Evolutionary conservation across 2,329 filamentous ascomycete genomes (phyloP).

Genomic region (Metarhizium rileyi): DNA sequence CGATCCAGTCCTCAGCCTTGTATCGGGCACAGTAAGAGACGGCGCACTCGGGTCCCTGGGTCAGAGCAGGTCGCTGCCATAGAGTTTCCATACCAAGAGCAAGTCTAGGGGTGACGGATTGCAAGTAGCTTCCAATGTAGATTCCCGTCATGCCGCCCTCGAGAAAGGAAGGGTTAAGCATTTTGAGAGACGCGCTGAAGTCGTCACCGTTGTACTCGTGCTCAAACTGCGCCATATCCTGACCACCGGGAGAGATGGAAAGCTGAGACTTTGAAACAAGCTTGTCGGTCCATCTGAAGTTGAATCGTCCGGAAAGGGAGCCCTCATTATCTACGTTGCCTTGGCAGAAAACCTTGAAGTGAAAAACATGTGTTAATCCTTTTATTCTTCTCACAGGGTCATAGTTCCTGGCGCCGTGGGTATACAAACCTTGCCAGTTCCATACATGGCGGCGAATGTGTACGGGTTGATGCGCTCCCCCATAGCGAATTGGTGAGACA

Average conservation of each 20-base stretch:
- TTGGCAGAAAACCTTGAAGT: slow-evolving; percentile 76
- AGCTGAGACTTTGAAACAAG: slow-evolving; percentile 81
- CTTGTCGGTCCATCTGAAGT: slow-evolving; percentile 76
- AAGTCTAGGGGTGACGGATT: slow-evolving; percentile 80
- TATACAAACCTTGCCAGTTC: slow-evolving; percentile 68
- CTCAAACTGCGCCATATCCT: slow-evolving; percentile 88
- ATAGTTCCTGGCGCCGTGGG: background rate
- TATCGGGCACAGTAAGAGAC: slow-evolving; percentile 88
- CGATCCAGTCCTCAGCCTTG: slow-evolving; percentile 87
- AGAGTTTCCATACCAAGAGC: slow-evolving; percentile 85
- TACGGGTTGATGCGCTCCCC: slow-evolving; percentile 90
- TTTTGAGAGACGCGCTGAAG: slow-evolving; percentile 88
- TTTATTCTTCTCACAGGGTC: background rate
- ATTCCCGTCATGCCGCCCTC: slow-evolving; percentile 92
- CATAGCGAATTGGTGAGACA: slow-evolving; percentile 94
- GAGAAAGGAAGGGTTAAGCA: slow-evolving; percentile 87
- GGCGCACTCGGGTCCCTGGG: slow-evolving; percentile 80
- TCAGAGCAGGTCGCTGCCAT: slow-evolving; percentile 80
- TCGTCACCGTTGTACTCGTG: slow-evolving; percentile 91
- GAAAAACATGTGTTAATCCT: background rate
- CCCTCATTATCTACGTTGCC: slow-evolving; percentile 92
- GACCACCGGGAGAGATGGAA: slow-evolving; percentile 69
- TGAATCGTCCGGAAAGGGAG: slow-evolving; percentile 77
- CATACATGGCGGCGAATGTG: slow-evolving; percentile 88
- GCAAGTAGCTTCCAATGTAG: slow-evolving; percentile 90